Percentiles rank a stretch among this genome's conserved stretches.
Conservation (phyloP, 2,329 filamentous ascomycete species). For the Colletotrichum graminicola region DNA sequence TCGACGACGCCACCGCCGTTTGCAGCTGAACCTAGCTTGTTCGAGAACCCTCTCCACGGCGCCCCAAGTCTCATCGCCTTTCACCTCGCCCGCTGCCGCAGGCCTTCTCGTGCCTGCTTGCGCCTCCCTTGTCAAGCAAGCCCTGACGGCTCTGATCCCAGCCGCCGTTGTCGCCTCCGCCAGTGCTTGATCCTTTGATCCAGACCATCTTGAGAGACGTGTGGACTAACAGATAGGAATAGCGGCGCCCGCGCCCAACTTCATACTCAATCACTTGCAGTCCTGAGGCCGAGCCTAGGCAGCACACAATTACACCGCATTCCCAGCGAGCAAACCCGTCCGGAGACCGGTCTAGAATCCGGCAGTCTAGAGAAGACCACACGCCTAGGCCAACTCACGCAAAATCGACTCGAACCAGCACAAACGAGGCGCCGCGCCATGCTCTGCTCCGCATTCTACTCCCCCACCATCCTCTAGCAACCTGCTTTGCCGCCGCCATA, state of each 20-base stretch:
- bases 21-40: constrained; percentile 32
- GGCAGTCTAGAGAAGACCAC: constrained; percentile 28
- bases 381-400: constrained; percentile 9
- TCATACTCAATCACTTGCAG: not conserved
- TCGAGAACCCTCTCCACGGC: constrained; percentile 27
- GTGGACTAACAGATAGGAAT: constrained; percentile 19
- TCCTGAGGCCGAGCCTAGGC: constrained; percentile 25
- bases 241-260: constrained; percentile 20
- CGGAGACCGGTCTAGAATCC: constrained; percentile 30
- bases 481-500: not conserved
- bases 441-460: constrained; percentile 24
- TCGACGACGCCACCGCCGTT: constrained; percentile 28
- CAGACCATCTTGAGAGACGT: constrained; percentile 24
- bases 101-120: constrained; percentile 20
- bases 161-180: constrained; percentile 28
- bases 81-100: constrained; percentile 22
- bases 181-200: constrained; percentile 9
- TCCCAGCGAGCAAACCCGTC: constrained; percentile 11
- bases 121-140: constrained; percentile 26
- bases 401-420: not conserved
- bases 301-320: constrained; percentile 36
- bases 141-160: constrained; percentile 1
- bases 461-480: constrained; percentile 37
- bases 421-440: constrained; percentile 33
- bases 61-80: constrained; percentile 3